Conservation (phyloP, 306 rosid species). For the Canavalia gladiata region DNA sequence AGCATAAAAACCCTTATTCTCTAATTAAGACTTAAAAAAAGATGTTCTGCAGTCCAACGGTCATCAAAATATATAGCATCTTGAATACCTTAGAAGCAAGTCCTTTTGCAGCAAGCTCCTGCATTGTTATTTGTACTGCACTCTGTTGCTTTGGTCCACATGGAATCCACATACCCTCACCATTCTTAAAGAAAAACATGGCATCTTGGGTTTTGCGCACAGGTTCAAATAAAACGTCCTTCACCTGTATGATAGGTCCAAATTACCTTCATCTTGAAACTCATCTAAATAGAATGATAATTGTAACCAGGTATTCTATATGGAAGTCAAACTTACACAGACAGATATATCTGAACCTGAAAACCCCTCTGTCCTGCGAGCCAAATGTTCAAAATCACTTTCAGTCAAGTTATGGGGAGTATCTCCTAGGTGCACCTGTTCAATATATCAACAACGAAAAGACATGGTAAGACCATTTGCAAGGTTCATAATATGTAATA, state of each 20-base stretch:
- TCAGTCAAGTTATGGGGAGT: conserved; percentile 93
- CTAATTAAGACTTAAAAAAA: neutral
- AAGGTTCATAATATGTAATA: conserved; percentile 31
- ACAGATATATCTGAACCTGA: conserved; percentile 98
- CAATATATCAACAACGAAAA: conserved; percentile 45
- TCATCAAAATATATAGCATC: conserved; percentile 38
- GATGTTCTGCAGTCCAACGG: neutral
- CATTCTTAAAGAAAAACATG: conserved; percentile 78
- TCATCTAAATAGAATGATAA: conserved; percentile 9
- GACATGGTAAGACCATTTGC: conserved; percentile 24
- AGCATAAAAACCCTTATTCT: conserved; percentile 13
- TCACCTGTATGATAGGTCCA: conserved; percentile 66
- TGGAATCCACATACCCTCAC: conserved; percentile 84
- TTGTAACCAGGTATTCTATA: conserved; percentile 26
- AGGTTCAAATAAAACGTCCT: conserved; percentile 98
- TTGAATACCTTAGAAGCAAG: conserved; percentile 83
- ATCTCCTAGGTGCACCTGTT: conserved; percentile 98
- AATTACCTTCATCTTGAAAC: conserved; percentile 24
- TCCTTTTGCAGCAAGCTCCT: conserved; percentile 85
- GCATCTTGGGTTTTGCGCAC: conserved; percentile 99
- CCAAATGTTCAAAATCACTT: conserved; percentile 89
- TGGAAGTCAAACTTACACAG: conserved; percentile 78
- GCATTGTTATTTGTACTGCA: conserved; percentile 83
- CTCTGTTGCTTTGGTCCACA: conserved; percentile 91
- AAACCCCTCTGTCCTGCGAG: conserved; percentile 84